These are phyloP conservation scores for Peronospora belbahrii DNA, from an alignment of 352 stramenopile species.

Conservation along the genomic window DNA sequence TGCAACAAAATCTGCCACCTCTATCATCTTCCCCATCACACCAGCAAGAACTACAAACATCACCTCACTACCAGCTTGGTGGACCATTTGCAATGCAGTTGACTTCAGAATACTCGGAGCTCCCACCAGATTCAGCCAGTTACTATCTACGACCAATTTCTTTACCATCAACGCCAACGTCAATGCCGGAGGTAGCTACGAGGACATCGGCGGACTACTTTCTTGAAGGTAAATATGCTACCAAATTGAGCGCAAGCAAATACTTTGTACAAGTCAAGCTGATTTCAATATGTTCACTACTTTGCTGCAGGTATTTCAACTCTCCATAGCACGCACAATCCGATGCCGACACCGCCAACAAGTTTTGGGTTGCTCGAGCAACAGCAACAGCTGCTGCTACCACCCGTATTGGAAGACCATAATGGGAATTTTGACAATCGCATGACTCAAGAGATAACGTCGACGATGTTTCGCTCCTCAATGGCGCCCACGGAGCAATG, in stretches of 20 bases:
- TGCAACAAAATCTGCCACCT: background rate
- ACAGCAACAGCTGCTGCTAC: conserved; percentile 1
- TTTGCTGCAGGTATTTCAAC: conserved; percentile 12
- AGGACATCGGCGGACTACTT: conserved; percentile 16
- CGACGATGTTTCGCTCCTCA: conserved; percentile 2
- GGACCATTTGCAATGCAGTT: conserved; percentile 10
- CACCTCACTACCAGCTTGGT: background rate
- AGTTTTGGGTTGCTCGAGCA: conserved; percentile 14
- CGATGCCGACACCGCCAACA: conserved; percentile 15
- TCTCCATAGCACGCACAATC: conserved; percentile 7
- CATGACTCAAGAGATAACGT: background rate
- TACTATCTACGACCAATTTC: conserved; percentile 10
- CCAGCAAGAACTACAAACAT: background rate
- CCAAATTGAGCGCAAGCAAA: background rate
- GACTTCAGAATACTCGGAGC: conserved; percentile 8
- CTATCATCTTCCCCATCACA: background rate
- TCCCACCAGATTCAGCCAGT: conserved; percentile 3
- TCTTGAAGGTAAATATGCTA: conserved; percentile 13
- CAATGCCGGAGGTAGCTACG: background rate
- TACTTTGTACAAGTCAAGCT: background rate
- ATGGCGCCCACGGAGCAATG: background rate
- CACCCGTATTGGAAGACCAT: conserved; percentile 6
- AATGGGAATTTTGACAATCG: conserved; percentile 2
- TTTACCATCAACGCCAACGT: conserved; percentile 1
- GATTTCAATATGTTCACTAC: background rate